phyloP scores from a whole-genome alignment of 441 rosid species.

The Daphne laureola region DNA sequence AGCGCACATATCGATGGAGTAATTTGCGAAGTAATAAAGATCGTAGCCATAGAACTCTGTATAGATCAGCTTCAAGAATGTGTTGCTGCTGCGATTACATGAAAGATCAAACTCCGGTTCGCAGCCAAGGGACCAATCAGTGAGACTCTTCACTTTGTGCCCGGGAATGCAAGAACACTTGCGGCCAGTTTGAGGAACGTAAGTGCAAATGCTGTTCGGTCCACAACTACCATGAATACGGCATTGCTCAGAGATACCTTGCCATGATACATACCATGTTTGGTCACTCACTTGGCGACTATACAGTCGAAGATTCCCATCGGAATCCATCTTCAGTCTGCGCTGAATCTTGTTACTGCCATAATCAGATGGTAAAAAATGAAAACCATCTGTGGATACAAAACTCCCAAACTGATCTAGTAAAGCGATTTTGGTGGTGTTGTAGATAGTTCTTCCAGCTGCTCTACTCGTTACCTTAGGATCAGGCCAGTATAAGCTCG shows the following conservation, averaged over 20 bases:
- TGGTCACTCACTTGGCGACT: slow-evolving; percentile 23
- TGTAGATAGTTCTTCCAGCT: slow-evolving; percentile 25
- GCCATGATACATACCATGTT: slow-evolving; percentile 6
- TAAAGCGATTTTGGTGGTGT: slow-evolving; percentile 28
- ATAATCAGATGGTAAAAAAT: slow-evolving; percentile 26
- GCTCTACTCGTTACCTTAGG: neutral
- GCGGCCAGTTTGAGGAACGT: slow-evolving; percentile 21
- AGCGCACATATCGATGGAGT: slow-evolving; percentile 13
- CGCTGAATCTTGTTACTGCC: slow-evolving; percentile 21
- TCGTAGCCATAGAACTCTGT: slow-evolving; percentile 19
- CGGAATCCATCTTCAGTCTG: slow-evolving; percentile 32
- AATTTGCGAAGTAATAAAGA: neutral
- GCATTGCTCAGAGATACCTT: slow-evolving; percentile 14
- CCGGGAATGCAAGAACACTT: slow-evolving; percentile 47
- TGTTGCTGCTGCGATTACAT: neutral
- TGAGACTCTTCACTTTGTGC: slow-evolving; percentile 18
- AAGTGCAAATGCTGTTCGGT: slow-evolving; percentile 32
- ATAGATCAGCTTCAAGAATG: slow-evolving; percentile 8
- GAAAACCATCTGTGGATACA: slow-evolving; percentile 27
- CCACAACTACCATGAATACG: slow-evolving; percentile 43
- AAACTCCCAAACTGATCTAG: slow-evolving; percentile 31
- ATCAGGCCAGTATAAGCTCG: slow-evolving; percentile 45
- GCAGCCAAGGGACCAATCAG: slow-evolving; percentile 21
- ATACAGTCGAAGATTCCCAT: slow-evolving; percentile 44
- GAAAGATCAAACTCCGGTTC: slow-evolving; percentile 7